phyloP scores from a whole-genome alignment of 345 rosid species.

The Lumnitzera racemosa region DNA sequence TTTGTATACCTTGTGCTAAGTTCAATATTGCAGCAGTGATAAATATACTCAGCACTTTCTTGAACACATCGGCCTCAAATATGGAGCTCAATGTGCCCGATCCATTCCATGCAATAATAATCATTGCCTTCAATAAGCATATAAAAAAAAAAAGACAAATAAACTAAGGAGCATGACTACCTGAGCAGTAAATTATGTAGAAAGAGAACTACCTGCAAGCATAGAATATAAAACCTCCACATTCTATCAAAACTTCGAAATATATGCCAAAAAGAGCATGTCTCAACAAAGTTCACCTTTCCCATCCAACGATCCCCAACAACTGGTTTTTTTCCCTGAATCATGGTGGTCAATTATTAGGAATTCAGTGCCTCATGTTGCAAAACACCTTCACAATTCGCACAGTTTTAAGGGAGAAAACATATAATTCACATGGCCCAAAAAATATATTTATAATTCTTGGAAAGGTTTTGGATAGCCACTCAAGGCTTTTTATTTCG shows the following conservation, averaged over 20 bases:
- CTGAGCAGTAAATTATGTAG: background rate
- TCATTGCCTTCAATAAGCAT: slow-evolving; percentile 61
- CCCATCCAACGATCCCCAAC: slow-evolving; percentile 77
- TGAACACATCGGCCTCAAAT: slow-evolving; percentile 54
- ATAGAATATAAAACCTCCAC: slow-evolving; percentile 95
- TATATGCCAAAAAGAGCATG: slow-evolving; percentile 92
- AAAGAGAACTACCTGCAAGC: slow-evolving; percentile 59
- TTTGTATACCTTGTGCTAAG: slow-evolving; percentile 84
- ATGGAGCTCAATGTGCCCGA: slow-evolving; percentile 44
- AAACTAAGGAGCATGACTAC: background rate
- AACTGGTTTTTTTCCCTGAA: slow-evolving; percentile 65
- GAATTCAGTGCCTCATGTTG: background rate
- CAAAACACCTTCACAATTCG: background rate
- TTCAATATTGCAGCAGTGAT: slow-evolving; percentile 95
- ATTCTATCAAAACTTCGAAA: slow-evolving; percentile 98
- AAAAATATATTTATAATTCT: too few species aligned
- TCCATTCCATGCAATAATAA: slow-evolving; percentile 92
- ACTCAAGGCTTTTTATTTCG: too few species aligned
- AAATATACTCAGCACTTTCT: slow-evolving; percentile 82
- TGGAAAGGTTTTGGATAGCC: too few species aligned
- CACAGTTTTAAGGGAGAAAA: too few species aligned
- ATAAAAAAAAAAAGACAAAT: slow-evolving; percentile 13
- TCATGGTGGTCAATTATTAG: too few species aligned
- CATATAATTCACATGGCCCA: too few species aligned
- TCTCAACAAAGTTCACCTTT: slow-evolving; percentile 96